A percentile compares a stretch with the other conserved stretches of the same genome.
Conservation (phyloP, 1,284 basidiomycete species). For the Melampsora larici-populina region DNA sequence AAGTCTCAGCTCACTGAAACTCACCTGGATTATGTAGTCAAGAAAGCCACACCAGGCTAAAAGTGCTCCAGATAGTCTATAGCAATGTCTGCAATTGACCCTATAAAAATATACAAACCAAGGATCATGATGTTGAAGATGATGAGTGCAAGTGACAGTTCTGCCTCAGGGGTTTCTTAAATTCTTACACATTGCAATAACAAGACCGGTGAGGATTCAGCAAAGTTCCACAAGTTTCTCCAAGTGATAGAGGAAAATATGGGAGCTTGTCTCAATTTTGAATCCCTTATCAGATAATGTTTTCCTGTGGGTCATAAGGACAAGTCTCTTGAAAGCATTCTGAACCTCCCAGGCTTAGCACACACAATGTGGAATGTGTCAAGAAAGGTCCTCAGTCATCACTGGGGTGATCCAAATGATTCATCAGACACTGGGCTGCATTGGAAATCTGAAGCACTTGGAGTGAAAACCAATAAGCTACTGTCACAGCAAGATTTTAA, state of each 20-base stretch:
- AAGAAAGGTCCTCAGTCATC: neutral
- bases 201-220: neutral
- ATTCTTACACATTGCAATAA: neutral
- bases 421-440: neutral
- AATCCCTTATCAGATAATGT: too few species aligned
- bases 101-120: neutral
- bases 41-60: too few species aligned
- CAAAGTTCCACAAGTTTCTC: neutral
- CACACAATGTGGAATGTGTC: neutral
- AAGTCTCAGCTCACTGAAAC: too few species aligned
- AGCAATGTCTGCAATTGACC: neutral
- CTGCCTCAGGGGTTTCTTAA: slow-evolving; percentile 1
- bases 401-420: neutral
- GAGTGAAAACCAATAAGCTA: neutral
- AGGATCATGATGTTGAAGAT: slow-evolving; percentile 16
- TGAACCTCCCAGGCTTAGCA: neutral
- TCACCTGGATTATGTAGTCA: too few species aligned
- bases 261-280: neutral
- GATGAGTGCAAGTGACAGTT: slow-evolving; percentile 5
- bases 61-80: neutral
- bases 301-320: too few species aligned
- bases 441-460: neutral
- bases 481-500: too few species aligned
- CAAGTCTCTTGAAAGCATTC: neutral
- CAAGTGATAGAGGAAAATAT: too few species aligned